Conservation (phyloP, 805 yeast genomes). For the Wickerhamomyces chaumierensis region DNA sequence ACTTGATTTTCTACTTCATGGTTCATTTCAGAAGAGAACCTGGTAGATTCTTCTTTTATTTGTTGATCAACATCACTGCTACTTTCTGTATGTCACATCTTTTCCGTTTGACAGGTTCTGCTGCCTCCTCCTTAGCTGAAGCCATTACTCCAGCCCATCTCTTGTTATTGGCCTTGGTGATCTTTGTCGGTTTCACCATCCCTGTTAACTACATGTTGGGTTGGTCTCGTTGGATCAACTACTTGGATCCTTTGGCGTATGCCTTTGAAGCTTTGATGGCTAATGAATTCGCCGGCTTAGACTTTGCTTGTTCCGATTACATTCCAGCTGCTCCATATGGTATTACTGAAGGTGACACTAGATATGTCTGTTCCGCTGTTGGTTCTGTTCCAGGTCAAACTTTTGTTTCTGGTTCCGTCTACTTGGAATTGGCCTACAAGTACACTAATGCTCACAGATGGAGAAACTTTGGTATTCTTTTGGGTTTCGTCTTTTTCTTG, state of each 20-base stretch:
- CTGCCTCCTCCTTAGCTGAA: conserved; percentile 32
- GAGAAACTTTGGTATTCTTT: conserved; percentile 54
- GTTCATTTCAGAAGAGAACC: conserved; percentile 38
- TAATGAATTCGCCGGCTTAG: conserved; percentile 40
- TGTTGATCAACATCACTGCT: conserved; percentile 29
- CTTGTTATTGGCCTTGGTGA: conserved; percentile 33
- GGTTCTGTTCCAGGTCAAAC: conserved; percentile 43
- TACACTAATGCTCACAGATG: conserved; percentile 40
- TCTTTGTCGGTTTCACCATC: conserved; percentile 47
- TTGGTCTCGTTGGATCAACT: conserved; percentile 59
- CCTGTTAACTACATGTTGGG: conserved; percentile 47
- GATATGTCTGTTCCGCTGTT: conserved; percentile 41
- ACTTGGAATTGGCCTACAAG: conserved; percentile 29
- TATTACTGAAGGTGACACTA: conserved; percentile 17
- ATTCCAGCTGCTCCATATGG: conserved; percentile 29
- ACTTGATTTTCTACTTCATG: conserved; percentile 41
- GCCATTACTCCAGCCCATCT: conserved; percentile 52
- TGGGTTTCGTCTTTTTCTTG: conserved; percentile 46
- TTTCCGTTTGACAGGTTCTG: conserved; percentile 43
- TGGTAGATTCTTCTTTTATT: conserved; percentile 45
- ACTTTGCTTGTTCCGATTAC: conserved; percentile 33
- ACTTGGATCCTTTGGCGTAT: conserved; percentile 46
- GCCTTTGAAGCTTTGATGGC: conserved; percentile 46
- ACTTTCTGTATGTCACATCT: conserved; percentile 47
- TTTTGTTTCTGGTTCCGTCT: conserved; percentile 41